Evolutionary conservation across 2,329 filamentous ascomycete species (phyloP).

Genomic region (Stemphylium beticola): DNA sequence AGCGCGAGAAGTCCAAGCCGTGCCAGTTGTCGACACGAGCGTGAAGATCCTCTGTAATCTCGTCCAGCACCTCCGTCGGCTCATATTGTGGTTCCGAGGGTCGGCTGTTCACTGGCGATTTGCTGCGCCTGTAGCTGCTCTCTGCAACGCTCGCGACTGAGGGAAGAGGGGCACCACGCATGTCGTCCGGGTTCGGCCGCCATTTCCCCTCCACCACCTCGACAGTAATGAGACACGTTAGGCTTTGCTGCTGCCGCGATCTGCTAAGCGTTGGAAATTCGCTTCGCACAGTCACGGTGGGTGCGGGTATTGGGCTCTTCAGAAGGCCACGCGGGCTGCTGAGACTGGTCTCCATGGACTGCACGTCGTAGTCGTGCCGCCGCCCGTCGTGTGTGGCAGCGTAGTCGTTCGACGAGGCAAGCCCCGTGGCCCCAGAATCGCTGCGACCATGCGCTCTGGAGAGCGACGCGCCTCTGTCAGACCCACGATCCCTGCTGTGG

Average conservation of each 20-base stretch:
- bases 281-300: conserved; percentile 91
- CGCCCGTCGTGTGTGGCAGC: conserved; percentile 75
- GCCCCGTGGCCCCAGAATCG: conserved; percentile 76
- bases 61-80: conserved; percentile 75
- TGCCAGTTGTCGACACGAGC: conserved; percentile 98
- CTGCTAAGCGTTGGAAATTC: conserved; percentile 94
- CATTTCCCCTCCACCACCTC: conserved; percentile 94
- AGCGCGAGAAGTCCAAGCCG: conserved; percentile 89
- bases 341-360: conserved; percentile 90
- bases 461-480: conserved; percentile 48
- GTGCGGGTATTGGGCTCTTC: conserved; percentile 87
- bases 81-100: conserved; percentile 66
- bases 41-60: conserved; percentile 84
- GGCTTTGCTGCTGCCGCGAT: conserved; percentile 90
- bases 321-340: conserved; percentile 72
- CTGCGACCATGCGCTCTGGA: conserved; percentile 69
- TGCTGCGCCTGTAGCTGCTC: conserved; percentile 54
- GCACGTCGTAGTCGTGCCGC: conserved; percentile 92
- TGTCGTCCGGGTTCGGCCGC: conserved; percentile 82
- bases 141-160: conserved; percentile 56
- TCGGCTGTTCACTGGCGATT: conserved; percentile 64
- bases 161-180: conserved; percentile 62
- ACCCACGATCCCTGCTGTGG: conserved; percentile 46
- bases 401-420: conserved; percentile 79
- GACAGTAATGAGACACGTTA: conserved; percentile 92